Conservation (phyloP, 2,329 filamentous ascomycete genomes). For the Acephala macrosclerotiorum region DNA sequence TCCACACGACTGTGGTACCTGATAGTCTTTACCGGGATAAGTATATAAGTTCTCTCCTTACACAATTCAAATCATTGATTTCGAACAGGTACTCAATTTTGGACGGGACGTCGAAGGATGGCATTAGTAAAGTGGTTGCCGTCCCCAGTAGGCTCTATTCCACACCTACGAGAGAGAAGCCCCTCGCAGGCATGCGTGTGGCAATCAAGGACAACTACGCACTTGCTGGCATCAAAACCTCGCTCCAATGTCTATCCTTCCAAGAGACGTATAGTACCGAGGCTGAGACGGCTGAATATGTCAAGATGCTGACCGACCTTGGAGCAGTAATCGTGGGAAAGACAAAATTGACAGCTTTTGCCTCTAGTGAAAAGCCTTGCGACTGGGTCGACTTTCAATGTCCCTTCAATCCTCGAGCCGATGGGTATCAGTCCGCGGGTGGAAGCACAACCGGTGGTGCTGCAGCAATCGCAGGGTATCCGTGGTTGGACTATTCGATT, state of each 20-base stretch:
- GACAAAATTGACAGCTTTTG: not conserved
- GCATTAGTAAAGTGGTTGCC: too few species aligned
- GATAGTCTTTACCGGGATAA: too few species aligned
- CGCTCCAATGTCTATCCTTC: not conserved
- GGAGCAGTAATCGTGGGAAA: slow-evolving; percentile 8
- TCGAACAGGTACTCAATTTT: too few species aligned
- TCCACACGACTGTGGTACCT: too few species aligned
- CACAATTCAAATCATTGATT: too few species aligned
- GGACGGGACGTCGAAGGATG: too few species aligned
- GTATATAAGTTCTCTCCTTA: too few species aligned
- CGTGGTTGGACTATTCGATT: slow-evolving; percentile 4
- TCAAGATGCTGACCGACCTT: not conserved
- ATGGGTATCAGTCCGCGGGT: slow-evolving; percentile 9
- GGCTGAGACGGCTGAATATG: not conserved
- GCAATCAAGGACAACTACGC: slow-evolving; percentile 4
- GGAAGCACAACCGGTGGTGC: not conserved
- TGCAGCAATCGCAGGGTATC: slow-evolving; percentile 1
- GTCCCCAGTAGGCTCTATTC: too few species aligned
- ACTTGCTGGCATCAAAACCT: not conserved
- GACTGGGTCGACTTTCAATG: slow-evolving; percentile 4
- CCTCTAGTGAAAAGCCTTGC: not conserved
- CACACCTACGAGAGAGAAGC: not conserved
- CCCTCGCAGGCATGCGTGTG: not conserved
- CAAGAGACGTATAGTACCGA: not conserved
- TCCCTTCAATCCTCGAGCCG: slow-evolving; percentile 10